Percentiles rank a stretch among this genome's conserved stretches.
Evolutionary conservation across 2,329 filamentous ascomycete genomes (phyloP).

Genomic region (Emmonsiellopsis sp.): DNA sequence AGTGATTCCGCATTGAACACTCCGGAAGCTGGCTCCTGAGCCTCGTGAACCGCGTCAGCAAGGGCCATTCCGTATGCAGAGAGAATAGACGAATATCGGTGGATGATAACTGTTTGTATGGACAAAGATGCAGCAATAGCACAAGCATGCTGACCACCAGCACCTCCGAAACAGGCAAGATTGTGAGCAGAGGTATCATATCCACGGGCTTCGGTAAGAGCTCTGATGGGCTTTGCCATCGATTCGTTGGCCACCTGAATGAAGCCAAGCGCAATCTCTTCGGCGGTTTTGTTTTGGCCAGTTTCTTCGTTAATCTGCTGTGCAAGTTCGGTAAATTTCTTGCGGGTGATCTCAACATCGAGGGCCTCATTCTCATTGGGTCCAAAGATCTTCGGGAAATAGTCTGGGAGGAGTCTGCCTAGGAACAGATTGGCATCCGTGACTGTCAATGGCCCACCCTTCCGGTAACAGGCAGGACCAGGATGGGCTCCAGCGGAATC

Average conservation of each 20-base stretch:
- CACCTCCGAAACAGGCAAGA: slow-evolving; percentile 83
- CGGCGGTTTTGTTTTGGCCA: slow-evolving; percentile 43
- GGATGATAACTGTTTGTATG: slow-evolving; percentile 76
- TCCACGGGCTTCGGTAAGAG: slow-evolving; percentile 83
- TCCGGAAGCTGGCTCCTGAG: slow-evolving; percentile 53
- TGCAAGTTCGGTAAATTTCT: slow-evolving; percentile 65
- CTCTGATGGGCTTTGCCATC: slow-evolving; percentile 65
- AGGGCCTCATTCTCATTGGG: slow-evolving; percentile 77
- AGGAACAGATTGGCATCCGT: slow-evolving; percentile 89
- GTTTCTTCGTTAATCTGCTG: slow-evolving; percentile 67
- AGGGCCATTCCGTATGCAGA: slow-evolving; percentile 91
- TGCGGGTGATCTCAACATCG: slow-evolving; percentile 65
- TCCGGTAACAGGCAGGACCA: slow-evolving; percentile 84
- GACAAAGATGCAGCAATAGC: slow-evolving; percentile 80
- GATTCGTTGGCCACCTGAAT: slow-evolving; percentile 36
- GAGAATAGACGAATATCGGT: slow-evolving; percentile 82
- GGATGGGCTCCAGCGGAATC: slow-evolving; percentile 88
- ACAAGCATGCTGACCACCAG: slow-evolving; percentile 85
- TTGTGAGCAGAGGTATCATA: slow-evolving; percentile 84
- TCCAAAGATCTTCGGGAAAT: slow-evolving; percentile 94
- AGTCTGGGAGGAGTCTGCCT: slow-evolving; percentile 76
- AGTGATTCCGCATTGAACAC: slow-evolving; percentile 35
- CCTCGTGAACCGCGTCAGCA: slow-evolving; percentile 85
- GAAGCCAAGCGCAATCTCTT: slow-evolving; percentile 46
- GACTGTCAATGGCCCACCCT: slow-evolving; percentile 81